Percentiles rank a stretch among this genome's conserved stretches.
phyloP scores from a whole-genome alignment of 345 rosid species.

The Viola odorata region DNA sequence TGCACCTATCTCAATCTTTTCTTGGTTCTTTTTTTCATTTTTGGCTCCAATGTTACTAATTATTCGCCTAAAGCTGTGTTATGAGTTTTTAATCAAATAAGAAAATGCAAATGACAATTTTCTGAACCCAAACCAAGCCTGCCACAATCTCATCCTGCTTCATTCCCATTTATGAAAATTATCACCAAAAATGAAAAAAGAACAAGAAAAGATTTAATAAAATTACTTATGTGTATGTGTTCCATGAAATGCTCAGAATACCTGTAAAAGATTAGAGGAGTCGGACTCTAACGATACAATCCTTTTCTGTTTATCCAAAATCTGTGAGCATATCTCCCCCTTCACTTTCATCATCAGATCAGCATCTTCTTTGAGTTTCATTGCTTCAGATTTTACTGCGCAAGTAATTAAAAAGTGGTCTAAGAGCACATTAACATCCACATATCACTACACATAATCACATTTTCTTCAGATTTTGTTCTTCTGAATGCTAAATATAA shows the following conservation, averaged over 20 bases:
- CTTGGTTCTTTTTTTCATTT: neutral
- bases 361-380: conserved; percentile 41
- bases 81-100: too few relatives aligned
- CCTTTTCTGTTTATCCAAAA: conserved; percentile 53
- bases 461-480: too few relatives aligned
- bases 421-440: too few relatives aligned
- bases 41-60: neutral
- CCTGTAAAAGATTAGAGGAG: conserved; percentile 59
- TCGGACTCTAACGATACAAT: conserved; percentile 49
- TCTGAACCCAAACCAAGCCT: too few relatives aligned
- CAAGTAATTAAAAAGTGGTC: neutral
- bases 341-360: conserved; percentile 45
- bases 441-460: too few relatives aligned
- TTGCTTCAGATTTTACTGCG: conserved; percentile 47
- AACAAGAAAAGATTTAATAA: neutral
- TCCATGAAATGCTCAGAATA: conserved; percentile 3
- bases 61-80: too few relatives aligned
- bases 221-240: neutral
- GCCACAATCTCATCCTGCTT: too few relatives aligned
- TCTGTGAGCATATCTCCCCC: conserved; percentile 53
- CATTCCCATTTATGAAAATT: too few relatives aligned
- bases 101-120: too few relatives aligned
- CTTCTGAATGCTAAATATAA: too few relatives aligned
- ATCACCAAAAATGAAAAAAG: too few relatives aligned
- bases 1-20: neutral